phyloP scores from a whole-genome alignment of 495 filamentous ascomycete genomes.

The Thozetella sp. region DNA sequence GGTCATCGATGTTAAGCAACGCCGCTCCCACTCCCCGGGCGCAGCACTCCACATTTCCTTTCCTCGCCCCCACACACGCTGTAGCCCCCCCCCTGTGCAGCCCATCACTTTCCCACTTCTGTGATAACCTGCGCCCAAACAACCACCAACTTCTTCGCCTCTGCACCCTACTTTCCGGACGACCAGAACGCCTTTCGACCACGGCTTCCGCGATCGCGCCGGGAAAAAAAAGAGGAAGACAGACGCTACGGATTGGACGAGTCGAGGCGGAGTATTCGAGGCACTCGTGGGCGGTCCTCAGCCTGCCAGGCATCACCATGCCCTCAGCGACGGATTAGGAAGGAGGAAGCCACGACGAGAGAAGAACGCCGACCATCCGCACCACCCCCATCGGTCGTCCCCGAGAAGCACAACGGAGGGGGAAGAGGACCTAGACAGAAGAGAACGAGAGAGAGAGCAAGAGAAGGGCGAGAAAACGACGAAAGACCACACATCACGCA shows the following conservation, averaged over 20 bases:
- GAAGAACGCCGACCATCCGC: background rate
- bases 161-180: background rate
- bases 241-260: background rate
- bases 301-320: constrained; percentile 15
- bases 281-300: background rate
- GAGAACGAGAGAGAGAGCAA: constrained; percentile 4
- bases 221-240: background rate
- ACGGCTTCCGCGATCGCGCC: background rate
- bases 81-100: background rate
- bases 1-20: background rate
- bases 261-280: background rate
- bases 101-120: constrained; percentile 2
- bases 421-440: constrained; percentile 10
- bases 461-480: constrained; percentile 3
- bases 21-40: background rate
- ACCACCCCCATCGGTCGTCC: constrained; percentile 4
- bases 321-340: constrained; percentile 17
- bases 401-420: constrained; percentile 9
- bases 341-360: constrained; percentile 19
- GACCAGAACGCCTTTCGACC: background rate
- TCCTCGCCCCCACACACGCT: background rate
- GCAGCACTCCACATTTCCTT: background rate
- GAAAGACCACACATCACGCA: background rate
- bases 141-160: background rate
- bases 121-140: background rate